Evolutionary conservation across 2,329 filamentous ascomycete species (phyloP).

Genomic region (Knufia fluminis): DNA sequence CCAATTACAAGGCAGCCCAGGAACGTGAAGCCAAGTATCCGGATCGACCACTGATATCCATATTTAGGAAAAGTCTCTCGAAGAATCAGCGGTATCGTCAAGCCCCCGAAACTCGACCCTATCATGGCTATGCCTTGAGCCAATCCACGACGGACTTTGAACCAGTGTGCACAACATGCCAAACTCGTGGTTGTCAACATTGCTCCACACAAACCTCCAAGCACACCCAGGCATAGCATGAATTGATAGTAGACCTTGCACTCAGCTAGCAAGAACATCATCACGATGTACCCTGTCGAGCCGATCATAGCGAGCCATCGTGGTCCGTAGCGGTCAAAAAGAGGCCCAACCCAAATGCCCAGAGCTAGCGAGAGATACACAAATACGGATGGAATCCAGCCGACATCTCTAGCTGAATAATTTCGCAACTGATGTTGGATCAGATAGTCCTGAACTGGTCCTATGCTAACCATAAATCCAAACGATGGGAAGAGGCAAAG

Average conservation of each 20-base stretch:
- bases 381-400: conserved; percentile 43
- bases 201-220: conserved; percentile 30
- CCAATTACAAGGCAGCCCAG: conserved; percentile 28
- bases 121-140: conserved; percentile 34
- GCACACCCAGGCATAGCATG: conserved; percentile 30
- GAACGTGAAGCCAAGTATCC: conserved; percentile 30
- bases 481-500: conserved; percentile 33
- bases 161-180: conserved; percentile 34
- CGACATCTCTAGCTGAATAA: conserved; percentile 38
- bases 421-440: conserved; percentile 35
- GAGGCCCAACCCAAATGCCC: conserved; percentile 40
- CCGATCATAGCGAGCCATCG: conserved; percentile 33
- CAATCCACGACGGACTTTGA: conserved; percentile 29
- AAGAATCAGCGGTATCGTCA: conserved; percentile 30
- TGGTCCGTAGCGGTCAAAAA: conserved; percentile 42
- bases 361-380: conserved; percentile 38
- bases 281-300: conserved; percentile 29
- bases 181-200: conserved; percentile 31
- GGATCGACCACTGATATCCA: conserved; percentile 31
- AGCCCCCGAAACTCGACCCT: conserved; percentile 31
- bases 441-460: conserved; percentile 42
- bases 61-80: conserved; percentile 25
- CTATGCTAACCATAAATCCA: conserved; percentile 42
- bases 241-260: conserved; percentile 43
- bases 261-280: conserved; percentile 40